Conservation (phyloP, 2,329 filamentous ascomycete genomes). For the Arthrobotrys musiformis region DNA sequence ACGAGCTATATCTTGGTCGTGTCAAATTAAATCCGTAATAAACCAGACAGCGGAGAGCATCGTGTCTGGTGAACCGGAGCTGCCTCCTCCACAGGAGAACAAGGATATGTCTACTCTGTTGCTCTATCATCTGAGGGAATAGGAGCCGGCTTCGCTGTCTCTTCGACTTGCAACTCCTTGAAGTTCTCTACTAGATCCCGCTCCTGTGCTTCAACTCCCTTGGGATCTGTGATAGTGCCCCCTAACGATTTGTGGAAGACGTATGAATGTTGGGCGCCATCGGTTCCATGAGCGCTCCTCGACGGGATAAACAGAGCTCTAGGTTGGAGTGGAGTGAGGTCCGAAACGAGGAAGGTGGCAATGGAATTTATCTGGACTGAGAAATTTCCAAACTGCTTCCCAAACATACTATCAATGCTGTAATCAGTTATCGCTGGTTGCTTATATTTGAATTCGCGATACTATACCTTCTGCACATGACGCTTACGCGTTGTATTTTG, state of each 20-base stretch:
- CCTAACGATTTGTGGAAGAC: neutral
- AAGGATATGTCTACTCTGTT: neutral
- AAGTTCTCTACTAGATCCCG: slow-evolving; percentile 21
- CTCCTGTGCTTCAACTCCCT: neutral
- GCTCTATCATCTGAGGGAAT: neutral
- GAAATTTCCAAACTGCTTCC: slow-evolving; percentile 36
- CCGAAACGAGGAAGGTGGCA: neutral
- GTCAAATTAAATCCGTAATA: neutral
- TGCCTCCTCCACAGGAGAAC: too few species aligned
- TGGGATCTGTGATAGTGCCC: too few species aligned
- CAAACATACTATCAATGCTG: slow-evolving; percentile 34
- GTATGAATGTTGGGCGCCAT: neutral
- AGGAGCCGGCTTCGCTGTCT: neutral
- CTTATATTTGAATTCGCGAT: neutral
- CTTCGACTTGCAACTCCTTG: slow-evolving; percentile 4
- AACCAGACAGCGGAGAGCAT: neutral
- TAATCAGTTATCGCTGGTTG: neutral
- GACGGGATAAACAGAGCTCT: neutral
- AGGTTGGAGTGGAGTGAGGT: neutral
- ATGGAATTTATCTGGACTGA: slow-evolving; percentile 29
- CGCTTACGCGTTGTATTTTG: slow-evolving; percentile 73
- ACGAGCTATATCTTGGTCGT: neutral
- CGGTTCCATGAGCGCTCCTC: neutral
- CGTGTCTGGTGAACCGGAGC: too few species aligned
- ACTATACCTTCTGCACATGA: slow-evolving; percentile 82